Evolutionary conservation across 73 alveolate species (phyloP).

Genomic region (Diophrys appendiculata): DNA sequence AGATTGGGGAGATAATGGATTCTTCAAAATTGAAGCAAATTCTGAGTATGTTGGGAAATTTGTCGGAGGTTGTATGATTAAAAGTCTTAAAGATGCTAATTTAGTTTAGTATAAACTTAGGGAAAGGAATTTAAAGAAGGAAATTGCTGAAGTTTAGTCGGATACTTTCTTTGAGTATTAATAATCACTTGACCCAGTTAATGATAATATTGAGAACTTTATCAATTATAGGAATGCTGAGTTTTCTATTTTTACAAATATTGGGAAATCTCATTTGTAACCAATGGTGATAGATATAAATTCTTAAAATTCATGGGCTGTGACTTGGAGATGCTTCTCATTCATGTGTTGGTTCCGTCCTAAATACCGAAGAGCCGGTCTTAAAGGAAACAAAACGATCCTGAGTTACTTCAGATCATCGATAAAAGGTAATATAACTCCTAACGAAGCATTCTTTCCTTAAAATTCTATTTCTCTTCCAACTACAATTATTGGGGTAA

Average conservation of each 20-base stretch:
- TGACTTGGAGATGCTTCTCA: not conserved
- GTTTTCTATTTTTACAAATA: not conserved
- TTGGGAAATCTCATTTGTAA: not conserved
- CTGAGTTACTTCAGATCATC: no score
- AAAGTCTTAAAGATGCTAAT: not conserved
- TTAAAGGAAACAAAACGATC: not conserved
- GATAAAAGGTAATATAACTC: not conserved
- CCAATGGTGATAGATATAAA: not conserved
- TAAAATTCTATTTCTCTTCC: not conserved
- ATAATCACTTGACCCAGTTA: not conserved
- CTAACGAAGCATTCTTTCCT: not conserved
- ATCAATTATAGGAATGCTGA: not conserved
- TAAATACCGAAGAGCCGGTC: not conserved
- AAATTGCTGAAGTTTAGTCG: not conserved
- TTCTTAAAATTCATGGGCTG: not conserved
- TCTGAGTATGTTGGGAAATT: not conserved
- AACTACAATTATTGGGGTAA: not conserved
- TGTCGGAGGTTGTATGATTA: not conserved
- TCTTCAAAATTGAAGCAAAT: conserved; percentile 26
- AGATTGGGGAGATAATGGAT: conserved; percentile 48
- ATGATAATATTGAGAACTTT: not conserved
- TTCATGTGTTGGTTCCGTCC: not conserved
- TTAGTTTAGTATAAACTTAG: no score
- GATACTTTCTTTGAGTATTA: not conserved
- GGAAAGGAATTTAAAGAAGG: not conserved